phyloP scores from a whole-genome alignment of 257 asterid species.

The Fraxinus cuspidata region DNA sequence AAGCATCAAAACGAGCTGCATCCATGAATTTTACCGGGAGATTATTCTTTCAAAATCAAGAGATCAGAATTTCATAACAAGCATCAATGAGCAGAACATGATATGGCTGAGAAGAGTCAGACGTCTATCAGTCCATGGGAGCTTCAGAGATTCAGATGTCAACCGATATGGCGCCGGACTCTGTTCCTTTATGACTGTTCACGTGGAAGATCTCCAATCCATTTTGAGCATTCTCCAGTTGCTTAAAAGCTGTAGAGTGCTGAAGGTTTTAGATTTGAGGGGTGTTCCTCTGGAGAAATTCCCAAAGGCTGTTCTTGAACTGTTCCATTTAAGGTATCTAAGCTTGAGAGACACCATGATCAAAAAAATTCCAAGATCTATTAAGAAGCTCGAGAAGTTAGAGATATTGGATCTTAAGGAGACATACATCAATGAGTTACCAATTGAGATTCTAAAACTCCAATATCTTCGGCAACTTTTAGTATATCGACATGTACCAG shows the following conservation, averaged over 20 bases:
- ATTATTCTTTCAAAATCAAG: slow-evolving; percentile 22
- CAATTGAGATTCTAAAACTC: slow-evolving; percentile 27
- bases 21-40: slow-evolving; percentile 25
- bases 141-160: background rate
- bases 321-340: slow-evolving; percentile 18
- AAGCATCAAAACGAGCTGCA: slow-evolving; percentile 17
- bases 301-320: too few species aligned
- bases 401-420: slow-evolving; percentile 28
- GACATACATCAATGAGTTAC: slow-evolving; percentile 25
- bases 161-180: background rate
- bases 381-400: slow-evolving; percentile 20
- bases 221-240: too few species aligned
- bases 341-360: slow-evolving; percentile 26
- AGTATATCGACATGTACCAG: slow-evolving; percentile 9
- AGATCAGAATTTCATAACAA: slow-evolving; percentile 7
- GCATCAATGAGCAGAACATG: background rate
- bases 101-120: slow-evolving; percentile 8
- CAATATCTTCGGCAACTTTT: slow-evolving; percentile 21
- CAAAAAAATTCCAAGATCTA: slow-evolving; percentile 8
- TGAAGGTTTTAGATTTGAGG: too few species aligned
- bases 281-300: too few species aligned
- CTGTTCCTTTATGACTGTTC: too few species aligned
- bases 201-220: too few species aligned
- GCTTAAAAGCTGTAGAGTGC: too few species aligned
- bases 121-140: slow-evolving; percentile 23